Conservation (phyloP, 331 rosid species). For the Malus hybrid region DNA sequence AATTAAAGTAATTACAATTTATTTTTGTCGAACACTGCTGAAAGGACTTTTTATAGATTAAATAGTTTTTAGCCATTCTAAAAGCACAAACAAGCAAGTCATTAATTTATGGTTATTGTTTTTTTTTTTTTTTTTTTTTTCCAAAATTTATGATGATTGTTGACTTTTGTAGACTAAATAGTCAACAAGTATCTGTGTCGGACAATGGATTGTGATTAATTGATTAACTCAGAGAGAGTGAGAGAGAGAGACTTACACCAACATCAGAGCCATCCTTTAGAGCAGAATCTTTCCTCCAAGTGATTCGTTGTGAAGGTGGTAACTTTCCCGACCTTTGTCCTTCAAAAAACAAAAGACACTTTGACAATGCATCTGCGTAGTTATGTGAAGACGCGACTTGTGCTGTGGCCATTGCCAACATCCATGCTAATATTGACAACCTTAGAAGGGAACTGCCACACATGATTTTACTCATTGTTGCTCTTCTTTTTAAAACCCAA, state of each 20-base stretch:
- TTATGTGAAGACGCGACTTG: not conserved
- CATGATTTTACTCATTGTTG: not conserved
- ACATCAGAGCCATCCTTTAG: conserved; percentile 9
- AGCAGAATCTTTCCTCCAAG: conserved; percentile 17
- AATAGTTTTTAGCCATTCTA: too few species aligned
- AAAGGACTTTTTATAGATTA: too few species aligned
- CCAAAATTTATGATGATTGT: too few species aligned
- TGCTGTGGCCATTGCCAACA: not conserved
- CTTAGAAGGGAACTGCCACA: not conserved
- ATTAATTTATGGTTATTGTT: too few species aligned
- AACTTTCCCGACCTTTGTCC: conserved; percentile 17
- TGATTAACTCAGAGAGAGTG: not conserved
- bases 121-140: too few species aligned
- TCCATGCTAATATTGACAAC: not conserved
- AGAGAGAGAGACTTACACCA: not conserved
- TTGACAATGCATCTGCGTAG: conserved; percentile 11
- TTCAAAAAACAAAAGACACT: conserved; percentile 17
- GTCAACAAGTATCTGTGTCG: too few species aligned
- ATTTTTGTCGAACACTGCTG: too few species aligned
- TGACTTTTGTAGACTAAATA: too few species aligned
- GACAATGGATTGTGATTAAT: not conserved
- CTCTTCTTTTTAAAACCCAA: not conserved
- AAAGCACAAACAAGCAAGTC: too few species aligned
- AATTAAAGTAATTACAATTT: too few species aligned
- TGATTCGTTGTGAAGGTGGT: not conserved